Evolutionary conservation across 2,329 filamentous ascomycete genomes (phyloP), one percentile per base, ranked within the genome.

Genomic region (Pseudocercospora crystallina): DNA sequence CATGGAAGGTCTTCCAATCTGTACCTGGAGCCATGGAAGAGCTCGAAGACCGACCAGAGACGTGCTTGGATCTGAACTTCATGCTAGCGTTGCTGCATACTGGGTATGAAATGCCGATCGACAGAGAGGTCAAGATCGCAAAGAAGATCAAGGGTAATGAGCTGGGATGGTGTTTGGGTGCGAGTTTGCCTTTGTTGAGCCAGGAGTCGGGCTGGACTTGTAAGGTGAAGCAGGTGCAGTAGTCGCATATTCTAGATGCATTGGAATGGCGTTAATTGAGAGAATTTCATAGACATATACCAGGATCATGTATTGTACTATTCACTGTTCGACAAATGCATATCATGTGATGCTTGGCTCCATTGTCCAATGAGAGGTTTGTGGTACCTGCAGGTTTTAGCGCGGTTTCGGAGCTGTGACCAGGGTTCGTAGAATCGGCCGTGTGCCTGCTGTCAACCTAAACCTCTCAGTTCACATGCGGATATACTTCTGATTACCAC

Each of bases 121-220:
- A 96, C 61, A 82, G 95, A 34, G 94, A 99, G 73, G 90, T 99
- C 60, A 92, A 89, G 79, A 95, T 96, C 68, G 94, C 92, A 53
- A 99, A 99, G 87, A 96, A 96, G 80, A 95, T 99, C 68, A 92
- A 95, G 76, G 85, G 85, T 49, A 96, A 96, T 71, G 95, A 99
- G 76, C 75, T 99, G 64, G 94, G 94, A 34, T 99, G 94, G 94
- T 97, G 92, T 75, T 79, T 99, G 66, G 94, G 94, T 71, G 94
- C 94, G 59, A 96, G 90, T 49, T 44, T 68, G 51, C 65, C 65
- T 29, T 43, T 68, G 43, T 51, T 66, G 13, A 61, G 54, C 43
- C 57, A 65, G 48, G 60, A 59, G 41, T 62, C 60, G 13, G 64
- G 64, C 5, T 67, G 64, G 64, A 50, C 51, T 14, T 65, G 63